Percentiles rank a stretch among this genome's conserved stretches.
Conservation (phyloP, 164 flowering plant species). For the Paratinospora sagittata region DNA sequence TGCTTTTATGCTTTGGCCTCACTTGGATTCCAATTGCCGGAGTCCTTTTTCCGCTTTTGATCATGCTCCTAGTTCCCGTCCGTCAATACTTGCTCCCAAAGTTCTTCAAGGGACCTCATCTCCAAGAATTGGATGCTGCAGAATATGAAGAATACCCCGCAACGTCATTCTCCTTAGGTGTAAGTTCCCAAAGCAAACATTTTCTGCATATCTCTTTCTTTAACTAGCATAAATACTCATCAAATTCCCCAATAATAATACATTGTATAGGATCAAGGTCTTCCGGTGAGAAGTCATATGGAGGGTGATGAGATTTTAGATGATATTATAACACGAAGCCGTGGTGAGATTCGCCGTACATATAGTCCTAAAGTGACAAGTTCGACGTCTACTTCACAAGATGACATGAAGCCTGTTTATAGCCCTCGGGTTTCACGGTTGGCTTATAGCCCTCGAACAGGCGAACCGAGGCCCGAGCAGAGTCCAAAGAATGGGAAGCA, state of each 20-base stretch:
- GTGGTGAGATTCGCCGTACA: constrained; percentile 73
- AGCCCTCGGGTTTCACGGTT: constrained; percentile 46
- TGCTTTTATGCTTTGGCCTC: constrained; percentile 77
- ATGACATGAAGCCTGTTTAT: constrained; percentile 31
- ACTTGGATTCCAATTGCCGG: constrained; percentile 97
- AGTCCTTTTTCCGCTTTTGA: constrained; percentile 79
- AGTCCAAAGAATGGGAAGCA: constrained; percentile 36
- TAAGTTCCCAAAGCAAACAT: constrained; percentile 27
- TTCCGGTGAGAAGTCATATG: constrained; percentile 28
- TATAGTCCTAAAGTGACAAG: constrained; percentile 76
- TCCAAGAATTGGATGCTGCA: constrained; percentile 89
- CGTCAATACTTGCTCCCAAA: constrained; percentile 81
- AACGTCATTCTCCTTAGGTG: constrained; percentile 52
- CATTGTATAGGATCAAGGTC: constrained; percentile 46
- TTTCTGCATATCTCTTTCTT: no score
- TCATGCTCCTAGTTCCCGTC: constrained; percentile 91
- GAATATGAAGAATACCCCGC: constrained; percentile 91
- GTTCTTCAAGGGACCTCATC: constrained; percentile 87
- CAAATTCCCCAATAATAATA: constrained; percentile 3
- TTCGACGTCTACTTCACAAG: constrained; percentile 42
- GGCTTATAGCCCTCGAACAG: constrained; percentile 41
- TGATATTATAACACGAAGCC: constrained; percentile 77
- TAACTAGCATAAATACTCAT: not conserved
- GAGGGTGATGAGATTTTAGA: constrained; percentile 70
- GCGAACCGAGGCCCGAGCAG: constrained; percentile 32